Evolutionary conservation across 306 rosid genomes (phyloP), one percentile per base, ranked within the genome.

Genomic region (Citrullus mucosospermus): DNA sequence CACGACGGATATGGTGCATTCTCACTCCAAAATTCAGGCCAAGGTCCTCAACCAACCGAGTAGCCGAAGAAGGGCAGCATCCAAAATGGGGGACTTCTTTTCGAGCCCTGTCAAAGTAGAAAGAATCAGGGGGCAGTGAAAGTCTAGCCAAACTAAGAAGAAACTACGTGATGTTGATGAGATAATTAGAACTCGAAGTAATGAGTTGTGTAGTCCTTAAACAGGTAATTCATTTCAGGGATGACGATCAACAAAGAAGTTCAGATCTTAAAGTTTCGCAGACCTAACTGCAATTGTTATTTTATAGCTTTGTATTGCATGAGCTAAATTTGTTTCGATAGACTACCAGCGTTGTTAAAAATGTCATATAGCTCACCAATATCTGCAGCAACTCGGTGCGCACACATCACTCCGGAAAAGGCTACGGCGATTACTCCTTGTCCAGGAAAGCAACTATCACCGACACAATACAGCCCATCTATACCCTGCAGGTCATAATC

Each of bases 401-500:
- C 97, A 44, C 97, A 95, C 97, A 95, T 95, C 43, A 95, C 90
- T 81, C 99, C 99, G 1, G 97, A 95, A 83, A 95, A 95, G 51
- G 97, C 96, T 25, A 95, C 97, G 18, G 99, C 97, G 63, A 92
- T 95, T 80, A 95, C 99, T 73, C 99, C 97, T 88, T 92, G 97
- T n/a, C 99, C 97, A 0, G 99, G 97, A 85, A 95, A 95, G 89
- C 97, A 95, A 85, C 99, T 92, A 86, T 95, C 99, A 72, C 99
- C 99, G 74, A 92, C 99, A 84, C 99, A 92, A 83, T 95, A 95
- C 76, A 94, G 92, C 80, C 97, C 93, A 78, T 87, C 88, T 81
- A 92, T 85, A 38, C 90, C 84, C 99, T 95, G 95, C 85, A 85
- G 76, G 71, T 87, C 66, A 77, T 83, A 54, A 48, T 63, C 7